phyloP scores from a whole-genome alignment of 2,329 filamentous ascomycete genomes.

The Colletotrichum liriopes region DNA sequence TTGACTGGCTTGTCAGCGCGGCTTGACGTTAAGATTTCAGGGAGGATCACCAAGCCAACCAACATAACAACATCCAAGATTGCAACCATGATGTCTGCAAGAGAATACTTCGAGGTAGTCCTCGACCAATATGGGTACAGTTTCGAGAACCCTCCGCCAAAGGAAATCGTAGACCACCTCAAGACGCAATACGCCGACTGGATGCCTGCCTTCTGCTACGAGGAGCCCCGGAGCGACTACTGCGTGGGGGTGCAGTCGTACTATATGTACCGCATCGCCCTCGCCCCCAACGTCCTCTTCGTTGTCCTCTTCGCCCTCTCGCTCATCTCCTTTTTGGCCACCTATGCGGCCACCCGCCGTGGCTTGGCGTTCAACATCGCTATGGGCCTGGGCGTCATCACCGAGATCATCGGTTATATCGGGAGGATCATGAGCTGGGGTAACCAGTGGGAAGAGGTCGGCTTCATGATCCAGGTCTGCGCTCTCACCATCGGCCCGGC shows the following conservation, averaged over 20 bases:
- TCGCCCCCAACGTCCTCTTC: conserved; percentile 69
- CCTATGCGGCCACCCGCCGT: conserved; percentile 60
- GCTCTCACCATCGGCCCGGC: conserved; percentile 76
- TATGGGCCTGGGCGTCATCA: conserved; percentile 67
- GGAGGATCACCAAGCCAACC: not conserved
- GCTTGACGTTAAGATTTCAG: not conserved
- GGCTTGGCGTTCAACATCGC: conserved; percentile 67
- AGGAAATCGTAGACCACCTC: not conserved
- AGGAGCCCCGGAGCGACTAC: conserved; percentile 47
- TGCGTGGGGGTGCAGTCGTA: conserved; percentile 55
- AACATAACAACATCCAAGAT: not conserved
- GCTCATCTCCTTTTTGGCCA: conserved; percentile 57
- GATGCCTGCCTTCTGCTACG: conserved; percentile 47
- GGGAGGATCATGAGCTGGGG: conserved; percentile 70
- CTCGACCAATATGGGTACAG: not conserved
- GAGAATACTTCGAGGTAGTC: not conserved
- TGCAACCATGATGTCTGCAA: not conserved
- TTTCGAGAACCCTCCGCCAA: conserved; percentile 10
- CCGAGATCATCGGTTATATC: conserved; percentile 73
- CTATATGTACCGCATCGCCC: conserved; percentile 69
- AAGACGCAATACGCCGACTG: not conserved
- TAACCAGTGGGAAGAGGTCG: conserved; percentile 65
- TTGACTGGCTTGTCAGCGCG: not conserved
- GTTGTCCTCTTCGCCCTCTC: conserved; percentile 65
- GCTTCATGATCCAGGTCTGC: conserved; percentile 71